These are phyloP conservation scores for Singerocomus rubriflavus DNA, from an alignment of 1,284 basidiomycete genomes.

Conservation along the genomic window DNA sequence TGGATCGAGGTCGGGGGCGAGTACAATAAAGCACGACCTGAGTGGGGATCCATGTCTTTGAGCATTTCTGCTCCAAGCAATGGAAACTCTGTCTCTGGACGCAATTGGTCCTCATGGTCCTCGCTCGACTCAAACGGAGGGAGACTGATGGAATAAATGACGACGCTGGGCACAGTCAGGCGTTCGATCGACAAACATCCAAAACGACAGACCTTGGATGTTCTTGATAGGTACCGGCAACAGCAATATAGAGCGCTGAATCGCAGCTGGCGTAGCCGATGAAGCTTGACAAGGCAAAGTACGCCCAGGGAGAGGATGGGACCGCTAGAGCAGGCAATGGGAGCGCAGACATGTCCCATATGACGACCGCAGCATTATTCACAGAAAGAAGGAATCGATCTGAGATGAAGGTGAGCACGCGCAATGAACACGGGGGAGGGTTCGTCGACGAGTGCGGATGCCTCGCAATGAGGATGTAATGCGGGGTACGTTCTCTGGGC, in stretches of 20 bases:
- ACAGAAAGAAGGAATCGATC: conserved; percentile 26
- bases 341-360: conserved; percentile 18
- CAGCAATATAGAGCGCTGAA: conserved; percentile 16
- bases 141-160: conserved; percentile 15
- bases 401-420: conserved; percentile 19
- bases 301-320: conserved; percentile 11
- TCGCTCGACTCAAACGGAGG: not conserved
- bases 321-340: not conserved
- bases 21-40: conserved; percentile 16
- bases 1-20: conserved; percentile 3
- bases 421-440: conserved; percentile 5
- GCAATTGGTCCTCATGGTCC: not conserved
- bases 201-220: conserved; percentile 11
- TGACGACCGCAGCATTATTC: conserved; percentile 3
- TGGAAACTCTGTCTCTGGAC: conserved; percentile 14
- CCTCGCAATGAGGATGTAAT: conserved; percentile 1
- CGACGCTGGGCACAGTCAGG: conserved; percentile 7
- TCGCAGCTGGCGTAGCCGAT: conserved; percentile 3
- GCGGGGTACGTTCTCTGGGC: not conserved
- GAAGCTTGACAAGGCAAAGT: conserved; percentile 7
- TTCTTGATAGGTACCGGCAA: not conserved
- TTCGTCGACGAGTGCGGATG: not conserved
- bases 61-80: conserved; percentile 11
- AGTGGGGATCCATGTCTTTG: conserved; percentile 17
- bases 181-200: not conserved